Evolutionary conservation across 768 basidiomycete species (phyloP).

Genomic region (Coprinopsis cinerea): DNA sequence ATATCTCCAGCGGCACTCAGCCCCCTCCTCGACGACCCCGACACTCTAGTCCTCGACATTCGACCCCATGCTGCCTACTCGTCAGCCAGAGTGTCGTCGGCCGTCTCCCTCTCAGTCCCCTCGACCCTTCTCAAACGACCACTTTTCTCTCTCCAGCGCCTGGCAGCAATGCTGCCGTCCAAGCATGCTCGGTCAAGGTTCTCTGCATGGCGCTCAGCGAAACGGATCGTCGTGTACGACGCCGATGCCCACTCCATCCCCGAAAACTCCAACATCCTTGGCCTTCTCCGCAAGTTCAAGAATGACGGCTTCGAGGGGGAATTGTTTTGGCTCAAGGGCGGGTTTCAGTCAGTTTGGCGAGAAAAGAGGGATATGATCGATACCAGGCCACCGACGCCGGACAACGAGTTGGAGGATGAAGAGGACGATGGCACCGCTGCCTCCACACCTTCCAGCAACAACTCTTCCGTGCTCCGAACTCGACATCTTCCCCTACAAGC

Average conservation of each 20-base stretch:
- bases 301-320: conserved; percentile 48
- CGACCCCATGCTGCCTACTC: conserved; percentile 75
- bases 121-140: conserved; percentile 93
- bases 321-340: conserved; percentile 77
- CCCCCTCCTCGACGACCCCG: conserved; percentile 27
- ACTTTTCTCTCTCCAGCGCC: conserved; percentile 70
- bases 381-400: conserved; percentile 39
- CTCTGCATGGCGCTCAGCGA: conserved; percentile 48
- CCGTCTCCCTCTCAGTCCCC: conserved; percentile 86
- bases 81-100: conserved; percentile 55
- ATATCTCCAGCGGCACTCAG: conserved; percentile 23
- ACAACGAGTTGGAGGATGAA: conserved; percentile 52
- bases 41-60: conserved; percentile 77
- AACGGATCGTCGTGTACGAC: conserved; percentile 79
- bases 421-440: conserved; percentile 22
- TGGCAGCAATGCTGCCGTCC: conserved; percentile 77
- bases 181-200: conserved; percentile 52
- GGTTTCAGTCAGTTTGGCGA: conserved; percentile 66
- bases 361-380: conserved; percentile 50
- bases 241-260: conserved; percentile 60
- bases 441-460: conserved; percentile 7
- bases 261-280: conserved; percentile 63
- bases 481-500: conserved; percentile 59
- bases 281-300: conserved; percentile 71
- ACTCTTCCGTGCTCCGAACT: conserved; percentile 39